Evolutionary conservation across 2,329 filamentous ascomycete species (phyloP).

Genomic region (Aspergillus aculeatus): DNA sequence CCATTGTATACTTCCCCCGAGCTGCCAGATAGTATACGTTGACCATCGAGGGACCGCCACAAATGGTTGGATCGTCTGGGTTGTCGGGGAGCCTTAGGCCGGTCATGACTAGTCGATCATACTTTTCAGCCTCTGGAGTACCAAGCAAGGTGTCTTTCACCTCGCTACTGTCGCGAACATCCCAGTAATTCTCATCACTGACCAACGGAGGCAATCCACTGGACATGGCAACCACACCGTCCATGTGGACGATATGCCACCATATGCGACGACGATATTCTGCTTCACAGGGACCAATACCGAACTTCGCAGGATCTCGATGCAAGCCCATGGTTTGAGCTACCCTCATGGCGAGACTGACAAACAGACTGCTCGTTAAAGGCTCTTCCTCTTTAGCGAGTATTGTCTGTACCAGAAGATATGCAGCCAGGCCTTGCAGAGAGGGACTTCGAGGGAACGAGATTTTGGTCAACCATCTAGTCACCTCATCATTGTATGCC

Average conservation of each 20-base stretch:
- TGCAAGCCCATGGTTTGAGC: slow-evolving; percentile 51
- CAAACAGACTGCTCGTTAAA: slow-evolving; percentile 49
- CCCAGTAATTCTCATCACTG: slow-evolving; percentile 49
- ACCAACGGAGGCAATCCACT: slow-evolving; percentile 50
- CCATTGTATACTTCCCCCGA: slow-evolving; percentile 47
- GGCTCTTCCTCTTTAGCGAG: slow-evolving; percentile 51
- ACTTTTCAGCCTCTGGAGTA: slow-evolving; percentile 37
- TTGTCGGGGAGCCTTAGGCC: slow-evolving; percentile 38
- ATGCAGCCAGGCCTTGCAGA: slow-evolving; percentile 47
- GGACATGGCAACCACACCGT: slow-evolving; percentile 51
- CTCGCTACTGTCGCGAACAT: slow-evolving; percentile 48
- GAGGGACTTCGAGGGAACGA: slow-evolving; percentile 48
- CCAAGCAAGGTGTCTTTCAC: slow-evolving; percentile 47
- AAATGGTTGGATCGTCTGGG: slow-evolving; percentile 43
- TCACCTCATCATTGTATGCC: slow-evolving; percentile 44
- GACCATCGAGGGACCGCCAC: slow-evolving; percentile 42
- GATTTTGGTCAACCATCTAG: slow-evolving; percentile 42
- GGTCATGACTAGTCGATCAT: slow-evolving; percentile 35
- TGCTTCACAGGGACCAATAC: slow-evolving; percentile 45
- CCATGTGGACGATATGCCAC: slow-evolving; percentile 52
- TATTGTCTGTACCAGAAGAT: slow-evolving; percentile 49
- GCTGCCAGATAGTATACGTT: slow-evolving; percentile 46
- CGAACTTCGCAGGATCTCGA: slow-evolving; percentile 50
- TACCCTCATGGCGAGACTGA: slow-evolving; percentile 48
- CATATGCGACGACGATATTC: slow-evolving; percentile 48